phyloP scores from a whole-genome alignment of 2,329 filamentous ascomycete genomes.

The Ceratocystiopsis sp. region DNA sequence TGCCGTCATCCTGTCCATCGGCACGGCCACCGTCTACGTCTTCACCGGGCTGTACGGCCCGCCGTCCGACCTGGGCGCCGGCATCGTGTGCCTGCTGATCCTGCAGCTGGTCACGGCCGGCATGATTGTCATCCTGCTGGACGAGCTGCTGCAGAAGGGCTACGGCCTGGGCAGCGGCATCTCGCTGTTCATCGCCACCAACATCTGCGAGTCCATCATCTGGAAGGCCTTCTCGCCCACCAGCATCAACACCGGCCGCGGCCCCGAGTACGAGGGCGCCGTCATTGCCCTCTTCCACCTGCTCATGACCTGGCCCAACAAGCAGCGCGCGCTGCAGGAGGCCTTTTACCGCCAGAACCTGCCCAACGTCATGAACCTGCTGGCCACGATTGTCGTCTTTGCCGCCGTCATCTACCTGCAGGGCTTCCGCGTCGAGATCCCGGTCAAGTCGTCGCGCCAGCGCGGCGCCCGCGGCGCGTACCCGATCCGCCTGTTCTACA shows the following conservation, averaged over 20 bases:
- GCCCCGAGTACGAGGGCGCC: constrained; percentile 96
- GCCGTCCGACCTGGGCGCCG: constrained; percentile 88
- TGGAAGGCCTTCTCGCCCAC: constrained; percentile 99
- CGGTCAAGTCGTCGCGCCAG: constrained; percentile 98
- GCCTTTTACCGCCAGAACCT: constrained; percentile 99
- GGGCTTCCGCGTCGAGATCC: constrained; percentile 98
- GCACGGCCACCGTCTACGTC: constrained; percentile 95
- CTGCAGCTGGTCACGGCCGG: constrained; percentile 95
- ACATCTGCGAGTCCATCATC: constrained; percentile 99
- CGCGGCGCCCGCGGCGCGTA: constrained; percentile 96
- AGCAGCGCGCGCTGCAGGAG: constrained; percentile 94
- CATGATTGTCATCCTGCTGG: constrained; percentile 96
- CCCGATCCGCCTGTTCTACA: constrained; percentile 98
- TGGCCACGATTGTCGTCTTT: constrained; percentile 86
- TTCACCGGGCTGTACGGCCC: constrained; percentile 96
- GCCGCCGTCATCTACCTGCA: constrained; percentile 97
- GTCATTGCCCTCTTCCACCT: constrained; percentile 97
- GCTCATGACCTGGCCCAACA: constrained; percentile 96
- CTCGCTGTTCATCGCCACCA: constrained; percentile 98
- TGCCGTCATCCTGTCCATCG: constrained; percentile 93
- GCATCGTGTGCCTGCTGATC: constrained; percentile 95
- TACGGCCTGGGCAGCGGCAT: constrained; percentile 98
- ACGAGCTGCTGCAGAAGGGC: constrained; percentile 98
- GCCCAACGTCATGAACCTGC: constrained; percentile 97
- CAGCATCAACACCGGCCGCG: constrained; percentile 97